Conservation (phyloP, 23 red algal species). For the Gracilaria caudata region DNA sequence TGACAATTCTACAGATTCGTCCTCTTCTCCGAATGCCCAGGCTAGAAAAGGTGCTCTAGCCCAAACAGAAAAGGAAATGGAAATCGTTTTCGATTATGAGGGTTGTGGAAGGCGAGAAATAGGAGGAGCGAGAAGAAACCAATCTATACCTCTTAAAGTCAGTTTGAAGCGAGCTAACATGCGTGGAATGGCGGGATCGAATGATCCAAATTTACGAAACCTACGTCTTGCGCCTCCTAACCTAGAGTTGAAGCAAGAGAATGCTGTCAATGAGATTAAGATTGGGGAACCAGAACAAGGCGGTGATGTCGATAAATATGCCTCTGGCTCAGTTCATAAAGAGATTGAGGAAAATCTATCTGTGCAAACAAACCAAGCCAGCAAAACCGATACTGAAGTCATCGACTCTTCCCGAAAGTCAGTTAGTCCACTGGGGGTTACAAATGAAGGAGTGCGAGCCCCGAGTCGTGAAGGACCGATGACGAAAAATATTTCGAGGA, state of each 20-base stretch:
- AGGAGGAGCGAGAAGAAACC: neutral
- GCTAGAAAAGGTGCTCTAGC: neutral
- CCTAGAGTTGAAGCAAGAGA: neutral
- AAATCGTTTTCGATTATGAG: neutral
- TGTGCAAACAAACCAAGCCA: neutral
- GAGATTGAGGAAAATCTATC: neutral
- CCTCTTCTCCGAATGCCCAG: neutral
- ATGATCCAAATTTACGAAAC: neutral
- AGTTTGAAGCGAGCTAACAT: neutral
- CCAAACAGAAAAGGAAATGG: neutral
- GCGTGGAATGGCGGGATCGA: neutral
- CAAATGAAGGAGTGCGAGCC: neutral
- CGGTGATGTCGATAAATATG: neutral
- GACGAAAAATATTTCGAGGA: neutral
- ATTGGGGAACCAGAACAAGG: neutral
- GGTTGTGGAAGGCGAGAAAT: neutral
- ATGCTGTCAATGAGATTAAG: neutral
- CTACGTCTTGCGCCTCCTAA: neutral
- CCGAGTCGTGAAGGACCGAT: neutral
- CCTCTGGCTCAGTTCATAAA: neutral
- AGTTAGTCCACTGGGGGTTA: neutral
- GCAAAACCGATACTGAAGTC: neutral
- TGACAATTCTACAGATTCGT: slow-evolving; percentile 1
- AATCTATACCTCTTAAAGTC: neutral
- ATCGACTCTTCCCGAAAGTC: neutral